Evolutionary conservation across 2,329 filamentous ascomycete genomes (phyloP).

Genomic region (Beauveria caledonica): DNA sequence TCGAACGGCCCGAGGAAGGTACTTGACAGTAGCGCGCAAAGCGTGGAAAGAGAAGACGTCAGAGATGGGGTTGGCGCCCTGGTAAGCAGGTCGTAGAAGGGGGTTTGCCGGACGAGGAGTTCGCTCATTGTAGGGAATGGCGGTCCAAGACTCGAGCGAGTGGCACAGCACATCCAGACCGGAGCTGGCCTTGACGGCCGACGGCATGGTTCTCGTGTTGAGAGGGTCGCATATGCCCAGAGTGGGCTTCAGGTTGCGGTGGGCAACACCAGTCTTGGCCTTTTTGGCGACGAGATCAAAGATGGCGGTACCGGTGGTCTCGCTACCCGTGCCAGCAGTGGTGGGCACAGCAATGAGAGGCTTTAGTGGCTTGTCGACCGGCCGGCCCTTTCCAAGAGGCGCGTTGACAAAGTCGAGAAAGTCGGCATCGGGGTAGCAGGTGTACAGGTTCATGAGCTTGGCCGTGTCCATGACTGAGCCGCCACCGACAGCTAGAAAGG

Average conservation of each 20-base stretch:
- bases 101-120: conserved; percentile 80
- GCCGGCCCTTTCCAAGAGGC: conserved; percentile 77
- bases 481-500: conserved; percentile 80
- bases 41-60: conserved; percentile 94
- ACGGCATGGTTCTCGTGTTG: conserved; percentile 93
- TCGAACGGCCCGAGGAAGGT: conserved; percentile 76
- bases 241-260: conserved; percentile 90
- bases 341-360: conserved; percentile 79
- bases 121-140: conserved; percentile 87
- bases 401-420: conserved; percentile 98
- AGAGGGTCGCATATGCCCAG: conserved; percentile 79
- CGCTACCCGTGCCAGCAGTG: conserved; percentile 78
- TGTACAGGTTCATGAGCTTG: conserved; percentile 97
- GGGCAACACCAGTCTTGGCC: conserved; percentile 92
- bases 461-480: conserved; percentile 97
- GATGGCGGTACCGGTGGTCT: conserved; percentile 96
- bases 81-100: conserved; percentile 85
- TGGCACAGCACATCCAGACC: conserved; percentile 95
- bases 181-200: conserved; percentile 83
- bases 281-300: conserved; percentile 87
- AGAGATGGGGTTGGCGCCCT: conserved; percentile 94
- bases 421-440: conserved; percentile 79
- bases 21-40: conserved; percentile 76
- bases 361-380: conserved; percentile 60
- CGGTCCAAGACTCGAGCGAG: conserved; percentile 92